A percentile compares a stretch with the other conserved stretches of the same genome.
Conservation (phyloP, 129 eudicot species). For the Tanacetum coccineum region DNA sequence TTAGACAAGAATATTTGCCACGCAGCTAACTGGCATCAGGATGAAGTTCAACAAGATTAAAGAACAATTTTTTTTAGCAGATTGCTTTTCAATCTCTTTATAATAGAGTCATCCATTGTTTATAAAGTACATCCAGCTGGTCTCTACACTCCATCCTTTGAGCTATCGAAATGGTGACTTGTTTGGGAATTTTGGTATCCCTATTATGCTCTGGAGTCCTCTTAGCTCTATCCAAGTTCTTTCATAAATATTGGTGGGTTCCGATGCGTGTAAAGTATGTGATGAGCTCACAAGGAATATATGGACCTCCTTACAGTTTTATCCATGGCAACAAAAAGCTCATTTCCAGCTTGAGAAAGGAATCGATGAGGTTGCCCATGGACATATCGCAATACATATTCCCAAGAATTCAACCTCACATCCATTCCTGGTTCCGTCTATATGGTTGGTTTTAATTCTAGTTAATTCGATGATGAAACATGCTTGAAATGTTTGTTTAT, state of each 20-base stretch:
- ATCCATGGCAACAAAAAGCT: slow-evolving; percentile 26
- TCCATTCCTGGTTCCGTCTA: slow-evolving; percentile 23
- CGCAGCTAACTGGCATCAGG: no score
- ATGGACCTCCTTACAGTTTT: slow-evolving; percentile 30
- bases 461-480: background rate
- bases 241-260: slow-evolving; percentile 29
- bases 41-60: no score
- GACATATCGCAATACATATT: slow-evolving; percentile 24
- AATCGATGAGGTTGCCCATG: slow-evolving; percentile 24
- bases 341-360: slow-evolving; percentile 10
- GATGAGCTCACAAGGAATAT: slow-evolving; percentile 27
- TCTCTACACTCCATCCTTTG: background rate
- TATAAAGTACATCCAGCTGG: no score
- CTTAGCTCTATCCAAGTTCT: slow-evolving; percentile 19
- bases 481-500: background rate
- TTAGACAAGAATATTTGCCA: no score
- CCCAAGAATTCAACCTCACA: slow-evolving; percentile 23
- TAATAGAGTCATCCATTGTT: no score
- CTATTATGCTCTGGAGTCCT: slow-evolving; percentile 7
- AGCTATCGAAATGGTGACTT: background rate
- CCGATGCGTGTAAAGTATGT: slow-evolving; percentile 9
- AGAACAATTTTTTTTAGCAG: no score
- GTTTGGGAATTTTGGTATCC: background rate
- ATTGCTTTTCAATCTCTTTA: no score
- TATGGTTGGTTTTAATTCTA: slow-evolving; percentile 17